Percentiles rank a stretch among this genome's conserved stretches.
Conservation (phyloP, 352 stramenopile genomes). For the Phytophthora niederhauseri region DNA sequence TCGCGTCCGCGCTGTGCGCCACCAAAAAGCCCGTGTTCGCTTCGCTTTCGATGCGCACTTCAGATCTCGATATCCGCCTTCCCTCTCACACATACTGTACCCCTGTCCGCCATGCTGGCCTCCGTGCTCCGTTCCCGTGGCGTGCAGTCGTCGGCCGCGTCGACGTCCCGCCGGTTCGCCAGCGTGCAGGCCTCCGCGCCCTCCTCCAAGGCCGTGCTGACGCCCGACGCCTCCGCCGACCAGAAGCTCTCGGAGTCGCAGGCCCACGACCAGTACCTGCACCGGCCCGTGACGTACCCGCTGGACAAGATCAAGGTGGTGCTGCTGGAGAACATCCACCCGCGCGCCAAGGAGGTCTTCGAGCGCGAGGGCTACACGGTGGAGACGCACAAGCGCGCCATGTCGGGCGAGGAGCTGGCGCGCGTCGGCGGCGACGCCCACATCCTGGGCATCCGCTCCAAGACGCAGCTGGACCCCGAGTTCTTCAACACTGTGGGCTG, state of each 20-base stretch:
- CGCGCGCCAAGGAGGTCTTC: slow-evolving; percentile 75
- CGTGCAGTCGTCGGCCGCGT: slow-evolving; percentile 13
- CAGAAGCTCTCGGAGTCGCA: slow-evolving; percentile 25
- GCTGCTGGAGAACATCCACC: slow-evolving; percentile 86
- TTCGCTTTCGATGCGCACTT: background rate
- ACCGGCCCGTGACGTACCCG: slow-evolving; percentile 76
- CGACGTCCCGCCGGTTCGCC: slow-evolving; percentile 35
- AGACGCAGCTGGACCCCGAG: slow-evolving; percentile 77
- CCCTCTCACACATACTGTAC: background rate
- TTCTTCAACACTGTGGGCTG: slow-evolving; percentile 83
- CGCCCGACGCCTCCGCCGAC: slow-evolving; percentile 14
- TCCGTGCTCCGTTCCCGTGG: slow-evolving; percentile 38
- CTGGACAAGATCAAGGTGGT: slow-evolving; percentile 87
- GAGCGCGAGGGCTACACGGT: slow-evolving; percentile 78
- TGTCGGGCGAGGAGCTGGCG: slow-evolving; percentile 78
- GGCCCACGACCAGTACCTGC: slow-evolving; percentile 46
- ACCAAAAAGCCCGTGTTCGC: background rate
- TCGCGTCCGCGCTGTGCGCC: background rate
- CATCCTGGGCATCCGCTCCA: slow-evolving; percentile 83
- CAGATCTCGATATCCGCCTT: background rate
- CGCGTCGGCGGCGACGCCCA: slow-evolving; percentile 75
- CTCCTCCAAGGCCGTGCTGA: slow-evolving; percentile 19
- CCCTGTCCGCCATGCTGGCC: slow-evolving; percentile 44
- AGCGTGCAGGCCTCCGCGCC: slow-evolving; percentile 43
- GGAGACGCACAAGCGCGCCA: slow-evolving; percentile 77